These are phyloP conservation scores for Aspergillus puulaauensis DNA, from an alignment of 2,329 filamentous ascomycete species.

Conservation along the genomic window DNA sequence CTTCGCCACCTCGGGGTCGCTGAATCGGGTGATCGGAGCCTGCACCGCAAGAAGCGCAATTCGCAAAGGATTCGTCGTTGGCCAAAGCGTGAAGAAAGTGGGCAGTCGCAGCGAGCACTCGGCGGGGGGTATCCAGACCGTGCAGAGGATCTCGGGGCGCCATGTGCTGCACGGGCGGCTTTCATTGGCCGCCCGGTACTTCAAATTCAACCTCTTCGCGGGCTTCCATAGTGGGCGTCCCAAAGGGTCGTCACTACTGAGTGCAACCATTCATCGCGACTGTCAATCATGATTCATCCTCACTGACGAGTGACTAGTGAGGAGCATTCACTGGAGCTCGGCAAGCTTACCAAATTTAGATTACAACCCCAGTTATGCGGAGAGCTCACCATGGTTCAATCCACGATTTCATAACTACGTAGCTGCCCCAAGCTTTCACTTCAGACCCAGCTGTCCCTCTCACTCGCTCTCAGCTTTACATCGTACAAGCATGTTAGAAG, in stretches of 20 bases:
- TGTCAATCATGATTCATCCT: neutral
- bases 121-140: neutral
- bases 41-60: neutral
- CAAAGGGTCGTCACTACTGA: neutral
- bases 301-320: too few species aligned
- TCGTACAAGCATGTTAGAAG: neutral
- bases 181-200: neutral
- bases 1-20: neutral
- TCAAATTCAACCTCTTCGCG: neutral
- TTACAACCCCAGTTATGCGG: too few species aligned
- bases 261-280: neutral
- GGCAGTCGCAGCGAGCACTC: neutral
- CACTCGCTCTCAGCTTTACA: neutral
- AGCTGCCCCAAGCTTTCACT: neutral
- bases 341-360: too few species aligned
- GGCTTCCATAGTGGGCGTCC: neutral
- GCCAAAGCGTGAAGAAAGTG: neutral
- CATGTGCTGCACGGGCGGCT: neutral
- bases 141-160: neutral
- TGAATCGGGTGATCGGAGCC: neutral
- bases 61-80: constrained; percentile 4
- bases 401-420: too few species aligned
- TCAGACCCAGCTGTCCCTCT: neutral
- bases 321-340: too few species aligned
- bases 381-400: too few species aligned